These are phyloP conservation scores for Gigaspora rosea DNA, from an alignment of 192 early-diverging fungal genomes.

Conservation along the genomic window DNA sequence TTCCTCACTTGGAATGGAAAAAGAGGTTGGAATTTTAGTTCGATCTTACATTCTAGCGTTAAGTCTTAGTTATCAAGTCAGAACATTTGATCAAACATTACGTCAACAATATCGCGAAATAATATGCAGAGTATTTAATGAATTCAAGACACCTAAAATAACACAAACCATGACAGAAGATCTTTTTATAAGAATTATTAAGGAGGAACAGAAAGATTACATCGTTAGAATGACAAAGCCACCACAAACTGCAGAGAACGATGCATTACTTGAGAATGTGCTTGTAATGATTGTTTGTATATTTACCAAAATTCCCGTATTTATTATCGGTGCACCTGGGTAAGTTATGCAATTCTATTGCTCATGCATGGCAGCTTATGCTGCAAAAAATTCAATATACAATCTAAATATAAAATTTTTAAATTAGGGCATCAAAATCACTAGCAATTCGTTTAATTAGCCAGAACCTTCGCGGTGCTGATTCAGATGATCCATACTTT, in stretches of 20 bases:
- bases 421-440: slow-evolving; percentile 19
- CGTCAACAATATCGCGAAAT: slow-evolving; percentile 3
- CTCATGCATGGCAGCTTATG: no score
- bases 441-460: slow-evolving; percentile 28
- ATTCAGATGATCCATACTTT: slow-evolving; percentile 26
- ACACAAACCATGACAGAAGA: not conserved
- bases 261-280: slow-evolving; percentile 29
- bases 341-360: not conserved
- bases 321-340: slow-evolving; percentile 32
- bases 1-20: not conserved
- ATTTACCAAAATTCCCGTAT: slow-evolving; percentile 27
- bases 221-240: slow-evolving; percentile 1
- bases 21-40: no score
- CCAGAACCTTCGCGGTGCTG: slow-evolving; percentile 29
- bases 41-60: not conserved
- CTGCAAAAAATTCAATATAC: no score
- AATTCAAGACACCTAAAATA: not conserved
- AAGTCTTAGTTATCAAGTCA: not conserved
- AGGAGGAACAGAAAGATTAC: slow-evolving; percentile 30
- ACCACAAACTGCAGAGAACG: slow-evolving; percentile 21
- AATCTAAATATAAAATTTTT: no score
- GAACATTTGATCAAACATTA: slow-evolving; percentile 11
- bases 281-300: slow-evolving; percentile 33
- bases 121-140: slow-evolving; percentile 10
- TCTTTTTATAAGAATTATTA: slow-evolving; percentile 5